Base-by-base conservation (phyloP, 164 flowering plant genomes). In the Nymphaea thermarum region DNA sequence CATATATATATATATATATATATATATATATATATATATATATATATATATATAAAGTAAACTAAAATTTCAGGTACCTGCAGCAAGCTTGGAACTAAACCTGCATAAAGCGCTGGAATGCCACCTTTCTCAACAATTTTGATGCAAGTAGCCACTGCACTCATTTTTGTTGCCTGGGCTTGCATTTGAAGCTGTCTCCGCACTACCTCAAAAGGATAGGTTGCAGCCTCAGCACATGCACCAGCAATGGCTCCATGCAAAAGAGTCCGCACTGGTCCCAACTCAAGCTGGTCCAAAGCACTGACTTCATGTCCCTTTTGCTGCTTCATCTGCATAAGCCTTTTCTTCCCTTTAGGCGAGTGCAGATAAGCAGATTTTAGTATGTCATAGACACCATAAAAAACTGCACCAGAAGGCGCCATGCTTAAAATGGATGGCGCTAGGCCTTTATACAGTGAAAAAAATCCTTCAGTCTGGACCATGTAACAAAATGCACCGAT, bases 331-430 rank as follows among this genome's bases (percentile, higher is more conserved):
- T 78, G 59, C 70, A 76, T 67, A 66, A 87, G 70, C 74, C 96
- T 84, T 72, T 82, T 80, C 75, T 75, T 83, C 44, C 98, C 98
- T 77, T 91, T 89, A 4, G 97, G 95, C 47, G 97, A 89, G 73
- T 81, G 91, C 66, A 94, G 81, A 82, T 89, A 94, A 64, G 90
- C 84, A 43, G 96, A 82, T 74, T 91, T 89, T 71, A 94, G 64
- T 62, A 87, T 86, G 74, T 89, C 98, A 77, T 91, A 94, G n/a
- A 91, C 97, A 11, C 97, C 87, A 70, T 91, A 91, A 74, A 94
- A 94, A 68, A 91, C 96, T 53, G 98, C 98, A 65, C 91, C 87
- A 41, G 98, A 86, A 65, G 97, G 97, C 59, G 96, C 93, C 93
- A 94, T 83, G 71, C 97, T 91, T n/a, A 83, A 36, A 67, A 94